phyloP scores from a whole-genome alignment of 1,139 yeast species.

The Kodamaea suecica region DNA sequence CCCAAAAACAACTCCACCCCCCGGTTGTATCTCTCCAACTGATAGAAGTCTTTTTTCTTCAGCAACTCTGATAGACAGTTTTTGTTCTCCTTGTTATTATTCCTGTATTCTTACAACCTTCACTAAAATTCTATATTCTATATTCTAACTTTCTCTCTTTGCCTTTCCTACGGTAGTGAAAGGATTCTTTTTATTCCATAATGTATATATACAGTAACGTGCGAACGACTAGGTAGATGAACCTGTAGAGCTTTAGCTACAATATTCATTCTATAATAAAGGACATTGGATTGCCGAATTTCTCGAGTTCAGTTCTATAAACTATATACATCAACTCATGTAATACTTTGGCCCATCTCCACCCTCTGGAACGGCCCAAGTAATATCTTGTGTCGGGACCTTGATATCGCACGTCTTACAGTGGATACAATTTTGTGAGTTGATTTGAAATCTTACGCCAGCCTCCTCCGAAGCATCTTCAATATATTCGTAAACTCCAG shows the following conservation, averaged over 20 bases:
- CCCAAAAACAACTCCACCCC: background rate
- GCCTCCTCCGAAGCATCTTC: constrained; percentile 56
- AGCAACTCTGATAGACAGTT: background rate
- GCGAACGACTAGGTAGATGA: no score
- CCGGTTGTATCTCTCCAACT: background rate
- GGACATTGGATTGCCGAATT: background rate
- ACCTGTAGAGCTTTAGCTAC: no score
- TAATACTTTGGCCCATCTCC: constrained; percentile 97
- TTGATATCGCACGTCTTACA: constrained; percentile 98
- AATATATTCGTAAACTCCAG: constrained; percentile 94
- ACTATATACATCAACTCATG: constrained; percentile 54
- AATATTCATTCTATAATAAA: background rate
- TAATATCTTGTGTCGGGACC: constrained; percentile 89
- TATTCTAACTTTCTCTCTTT: no score
- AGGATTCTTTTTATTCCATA: background rate
- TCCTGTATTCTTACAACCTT: background rate
- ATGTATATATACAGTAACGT: background rate
- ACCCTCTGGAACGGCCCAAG: constrained; percentile 97
- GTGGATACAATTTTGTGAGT: constrained; percentile 94
- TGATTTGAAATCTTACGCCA: constrained; percentile 86
- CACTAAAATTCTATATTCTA: background rate
- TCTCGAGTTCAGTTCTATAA: background rate
- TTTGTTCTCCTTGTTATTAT: background rate
- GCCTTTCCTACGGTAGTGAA: no score
- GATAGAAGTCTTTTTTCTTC: background rate